Base-by-base conservation (phyloP, 495 filamentous ascomycete species). In the Penicillium paradoxum region DNA sequence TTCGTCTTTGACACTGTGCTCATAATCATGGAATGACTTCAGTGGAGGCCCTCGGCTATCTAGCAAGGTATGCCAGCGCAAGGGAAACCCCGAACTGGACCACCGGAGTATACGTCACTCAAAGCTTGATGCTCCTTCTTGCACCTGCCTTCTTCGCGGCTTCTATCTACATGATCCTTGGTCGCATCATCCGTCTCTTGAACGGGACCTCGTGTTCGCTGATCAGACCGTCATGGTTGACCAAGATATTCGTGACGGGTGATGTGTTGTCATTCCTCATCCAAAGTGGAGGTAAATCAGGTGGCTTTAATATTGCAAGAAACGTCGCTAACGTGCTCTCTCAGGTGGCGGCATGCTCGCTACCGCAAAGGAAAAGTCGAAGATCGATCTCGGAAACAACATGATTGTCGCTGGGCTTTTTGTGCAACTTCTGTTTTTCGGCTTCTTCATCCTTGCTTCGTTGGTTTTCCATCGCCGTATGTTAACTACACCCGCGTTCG, bases 121-220 rank as follows among this genome's bases (percentile, higher is more conserved):
- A 73, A 37, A 62, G 60, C 27, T 42, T 73, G 19, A 49, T 72
- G 39, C 50, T 72, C 8, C 56, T 64, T 13, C 45, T 72, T 17
- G 65, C 65, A 1, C 56, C 54, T 6, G 70, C 73, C 0, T 59
- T 79, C 11, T 72, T 72, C 46, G 74, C 78, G 0, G 78, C 79
- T 4, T 79, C 77, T 0, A 73, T 83, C 27, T 83, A 82, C 61
- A 82, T 82, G 78, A 58, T 75, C 17, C 77, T 83, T 15, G 79
- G 73, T 0, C 69, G 77, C 0, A 50, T 81, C 21, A 77, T 81
- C 39, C 64, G 55, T 4, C 46, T 70, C 7, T 60, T 76, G 3
- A 59, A 75, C 15, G 79, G 68, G 17, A 77, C 78, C 6, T 51
- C 49, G 0, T 22, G 48, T 18, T 67, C 59, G 14, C 37, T 58